phyloP scores from a whole-genome alignment of 176 grass and related monocot species.

The Panicum miliaceum region DNA sequence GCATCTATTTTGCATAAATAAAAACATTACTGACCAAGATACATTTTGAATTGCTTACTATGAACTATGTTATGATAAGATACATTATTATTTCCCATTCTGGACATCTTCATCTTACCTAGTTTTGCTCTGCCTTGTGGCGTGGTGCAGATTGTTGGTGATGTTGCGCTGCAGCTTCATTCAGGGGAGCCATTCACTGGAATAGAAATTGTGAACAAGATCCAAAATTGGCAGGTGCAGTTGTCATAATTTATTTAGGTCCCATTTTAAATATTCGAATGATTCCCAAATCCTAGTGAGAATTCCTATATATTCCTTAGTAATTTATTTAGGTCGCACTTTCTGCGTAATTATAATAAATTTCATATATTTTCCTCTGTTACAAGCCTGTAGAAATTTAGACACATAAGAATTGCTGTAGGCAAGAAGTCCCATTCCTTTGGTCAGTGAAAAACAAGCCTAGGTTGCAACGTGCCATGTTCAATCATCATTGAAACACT shows the following conservation, averaged over 20 bases:
- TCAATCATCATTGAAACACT: not conserved
- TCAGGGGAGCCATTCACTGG: constrained; percentile 59
- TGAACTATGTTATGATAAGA: not conserved
- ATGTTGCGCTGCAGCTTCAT: constrained; percentile 74
- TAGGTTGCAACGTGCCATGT: not conserved
- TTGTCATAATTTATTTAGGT: not conserved
- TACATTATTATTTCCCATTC: not conserved
- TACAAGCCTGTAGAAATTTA: not conserved
- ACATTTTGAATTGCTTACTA: not conserved
- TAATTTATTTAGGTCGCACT: too few species aligned
- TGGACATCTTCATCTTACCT: not conserved
- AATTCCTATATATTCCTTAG: not conserved
- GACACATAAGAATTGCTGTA: not conserved
- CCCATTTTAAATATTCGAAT: not conserved
- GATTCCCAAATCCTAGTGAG: not conserved
- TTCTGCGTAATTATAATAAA: not conserved
- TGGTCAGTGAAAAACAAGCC: not conserved
- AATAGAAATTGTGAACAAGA: constrained; percentile 82
- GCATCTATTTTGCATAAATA: not conserved
- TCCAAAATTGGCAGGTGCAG: not conserved
- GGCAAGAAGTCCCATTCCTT: not conserved
- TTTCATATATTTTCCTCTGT: not conserved
- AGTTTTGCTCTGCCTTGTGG: not conserved
- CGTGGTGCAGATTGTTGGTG: constrained; percentile 71
- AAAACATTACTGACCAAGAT: not conserved